phyloP scores from a whole-genome alignment of 1,284 basidiomycete genomes.

The Xerocomus nothofagi region DNA sequence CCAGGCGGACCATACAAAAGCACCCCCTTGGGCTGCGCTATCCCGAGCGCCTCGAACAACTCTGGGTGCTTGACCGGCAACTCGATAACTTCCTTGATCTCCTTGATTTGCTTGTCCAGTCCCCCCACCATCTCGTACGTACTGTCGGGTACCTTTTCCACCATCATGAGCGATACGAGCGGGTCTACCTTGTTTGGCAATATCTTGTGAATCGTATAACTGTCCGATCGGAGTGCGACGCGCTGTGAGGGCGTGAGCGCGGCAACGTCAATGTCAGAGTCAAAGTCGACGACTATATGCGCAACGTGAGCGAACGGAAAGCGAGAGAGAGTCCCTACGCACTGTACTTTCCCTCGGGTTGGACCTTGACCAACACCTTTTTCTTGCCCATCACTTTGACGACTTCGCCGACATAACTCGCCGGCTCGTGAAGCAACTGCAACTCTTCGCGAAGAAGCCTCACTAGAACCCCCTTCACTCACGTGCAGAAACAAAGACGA shows the following conservation, averaged over 20 bases:
- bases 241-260: conserved; percentile 86
- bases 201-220: conserved; percentile 92
- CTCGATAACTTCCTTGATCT: conserved; percentile 99
- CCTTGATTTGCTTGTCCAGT: conserved; percentile 98
- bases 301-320: neutral
- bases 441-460: conserved; percentile 90
- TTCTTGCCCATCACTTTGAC: conserved; percentile 99
- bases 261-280: conserved; percentile 82
- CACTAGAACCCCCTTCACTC: conserved; percentile 45
- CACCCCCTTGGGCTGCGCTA: conserved; percentile 97
- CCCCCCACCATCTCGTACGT: conserved; percentile 99
- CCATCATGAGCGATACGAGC: conserved; percentile 98
- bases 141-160: conserved; percentile 99
- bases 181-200: conserved; percentile 96
- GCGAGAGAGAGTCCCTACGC: conserved; percentile 29
- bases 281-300: conserved; percentile 86
- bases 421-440: conserved; percentile 94
- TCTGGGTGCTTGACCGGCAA: conserved; percentile 98
- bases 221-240: conserved; percentile 94
- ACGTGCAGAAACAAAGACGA: no score
- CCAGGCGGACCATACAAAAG: conserved; percentile 96
- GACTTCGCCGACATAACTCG: conserved; percentile 96
- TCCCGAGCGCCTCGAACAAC: conserved; percentile 94
- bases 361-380: conserved; percentile 97
- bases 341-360: conserved; percentile 99